phyloP scores from a whole-genome alignment of 306 rosid species.

The Castanopsis chinensis region DNA sequence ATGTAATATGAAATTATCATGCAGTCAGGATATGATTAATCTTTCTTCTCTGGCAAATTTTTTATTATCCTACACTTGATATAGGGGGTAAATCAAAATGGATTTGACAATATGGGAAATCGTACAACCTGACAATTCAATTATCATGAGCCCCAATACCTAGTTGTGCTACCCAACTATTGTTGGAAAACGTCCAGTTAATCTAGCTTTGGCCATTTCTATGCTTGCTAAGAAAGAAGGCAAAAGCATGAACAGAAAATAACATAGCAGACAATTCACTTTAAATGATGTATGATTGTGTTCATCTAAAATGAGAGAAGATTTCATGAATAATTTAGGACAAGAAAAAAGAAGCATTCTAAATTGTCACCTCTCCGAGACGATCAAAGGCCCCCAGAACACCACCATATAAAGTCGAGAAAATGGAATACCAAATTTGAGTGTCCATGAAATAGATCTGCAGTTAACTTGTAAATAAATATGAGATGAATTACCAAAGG shows the following conservation, averaged over 20 bases:
- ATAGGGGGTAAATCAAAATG: neutral
- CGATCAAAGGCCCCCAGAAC: conserved; percentile 94
- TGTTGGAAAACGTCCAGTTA: neutral
- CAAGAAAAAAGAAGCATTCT: conserved; percentile 5
- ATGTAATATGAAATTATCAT: neutral
- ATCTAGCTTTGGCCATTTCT: neutral
- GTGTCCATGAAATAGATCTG: conserved; percentile 98
- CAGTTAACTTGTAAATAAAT: conserved; percentile 23
- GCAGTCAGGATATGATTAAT: neutral
- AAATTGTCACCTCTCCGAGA: conserved; percentile 79
- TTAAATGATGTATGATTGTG: neutral
- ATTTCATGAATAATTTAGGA: neutral
- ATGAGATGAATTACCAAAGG: conserved; percentile 26
- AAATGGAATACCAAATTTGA: conserved; percentile 93
- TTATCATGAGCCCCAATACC: neutral
- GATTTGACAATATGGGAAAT: neutral
- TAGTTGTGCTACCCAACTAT: neutral
- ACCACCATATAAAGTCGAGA: conserved; percentile 83
- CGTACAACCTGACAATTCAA: neutral
- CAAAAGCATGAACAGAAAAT: neutral
- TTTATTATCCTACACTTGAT: neutral
- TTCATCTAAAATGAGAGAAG: neutral
- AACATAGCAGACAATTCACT: neutral
- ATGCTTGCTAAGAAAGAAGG: neutral
- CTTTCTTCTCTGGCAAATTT: neutral